phyloP scores from a whole-genome alignment of 2,329 filamentous ascomycete genomes.

The Fusarium palustre region DNA sequence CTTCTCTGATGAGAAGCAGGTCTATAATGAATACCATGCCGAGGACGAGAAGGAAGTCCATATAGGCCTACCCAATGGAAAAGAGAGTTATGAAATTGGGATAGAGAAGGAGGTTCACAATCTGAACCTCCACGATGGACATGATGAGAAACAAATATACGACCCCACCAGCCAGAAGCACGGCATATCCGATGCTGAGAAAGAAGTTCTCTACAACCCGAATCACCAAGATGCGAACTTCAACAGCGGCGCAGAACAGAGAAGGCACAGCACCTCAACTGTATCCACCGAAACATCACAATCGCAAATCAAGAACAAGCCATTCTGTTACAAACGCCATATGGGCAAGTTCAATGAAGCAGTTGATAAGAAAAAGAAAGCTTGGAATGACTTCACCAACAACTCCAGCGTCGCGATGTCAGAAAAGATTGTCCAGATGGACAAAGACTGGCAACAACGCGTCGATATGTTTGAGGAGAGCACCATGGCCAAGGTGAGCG shows the following conservation, averaged over 20 bases:
- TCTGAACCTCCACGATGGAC: slow-evolving; percentile 9
- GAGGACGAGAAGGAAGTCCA: slow-evolving; percentile 25
- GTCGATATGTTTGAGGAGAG: slow-evolving; percentile 19
- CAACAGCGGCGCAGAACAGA: background rate
- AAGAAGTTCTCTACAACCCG: background rate
- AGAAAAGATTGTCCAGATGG: slow-evolving; percentile 10
- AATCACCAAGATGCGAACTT: background rate
- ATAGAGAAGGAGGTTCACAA: background rate
- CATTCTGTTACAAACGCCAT: slow-evolving; percentile 5
- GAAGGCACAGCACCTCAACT: slow-evolving; percentile 2
- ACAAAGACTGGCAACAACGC: slow-evolving; percentile 16
- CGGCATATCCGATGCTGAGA: background rate
- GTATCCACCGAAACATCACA: background rate
- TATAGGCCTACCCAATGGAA: background rate
- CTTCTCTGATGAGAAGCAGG: slow-evolving; percentile 15
- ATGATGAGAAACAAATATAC: slow-evolving; percentile 25
- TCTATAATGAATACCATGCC: background rate
- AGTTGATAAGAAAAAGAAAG: slow-evolving; percentile 37
- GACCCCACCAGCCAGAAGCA: background rate
- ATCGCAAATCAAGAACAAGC: background rate
- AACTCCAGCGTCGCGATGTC: slow-evolving; percentile 24
- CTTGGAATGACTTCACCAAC: slow-evolving; percentile 13
- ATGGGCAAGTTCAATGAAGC: slow-evolving; percentile 25
- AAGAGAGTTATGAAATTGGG: slow-evolving; percentile 8
- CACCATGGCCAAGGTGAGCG: background rate